Evolutionary conservation across 139 green algal species (phyloP).

Genomic region (Chlamydomonas schloesseri): DNA sequence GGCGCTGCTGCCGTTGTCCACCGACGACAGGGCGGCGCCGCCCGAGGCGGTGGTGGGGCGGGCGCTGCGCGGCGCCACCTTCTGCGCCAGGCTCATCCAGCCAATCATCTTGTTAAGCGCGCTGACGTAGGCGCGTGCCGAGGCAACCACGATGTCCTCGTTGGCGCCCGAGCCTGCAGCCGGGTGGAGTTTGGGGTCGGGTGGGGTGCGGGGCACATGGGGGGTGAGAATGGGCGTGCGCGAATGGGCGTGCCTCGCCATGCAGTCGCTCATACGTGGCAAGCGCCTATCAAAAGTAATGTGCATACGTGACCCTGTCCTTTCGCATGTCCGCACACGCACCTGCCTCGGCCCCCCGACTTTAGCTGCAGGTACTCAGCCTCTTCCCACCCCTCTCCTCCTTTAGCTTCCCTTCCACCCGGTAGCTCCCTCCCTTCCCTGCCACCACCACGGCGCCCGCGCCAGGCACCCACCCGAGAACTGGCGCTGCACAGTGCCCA

Average conservation of each 20-base stretch:
- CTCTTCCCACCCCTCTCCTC: too few relatives aligned
- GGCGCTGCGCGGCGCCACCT: background rate
- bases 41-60: background rate
- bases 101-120: constrained; percentile 98
- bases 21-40: background rate
- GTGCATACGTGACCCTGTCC: too few relatives aligned
- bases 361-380: too few relatives aligned
- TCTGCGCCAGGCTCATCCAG: constrained; percentile 61
- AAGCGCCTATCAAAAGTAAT: too few relatives aligned
- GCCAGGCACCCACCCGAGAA: constrained; percentile 71
- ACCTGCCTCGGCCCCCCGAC: too few relatives aligned
- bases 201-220: too few relatives aligned
- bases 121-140: constrained; percentile 89
- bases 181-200: background rate
- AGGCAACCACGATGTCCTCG: constrained; percentile 96
- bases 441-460: too few relatives aligned
- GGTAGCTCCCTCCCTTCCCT: too few relatives aligned
- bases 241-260: too few relatives aligned
- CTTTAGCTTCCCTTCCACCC: too few relatives aligned
- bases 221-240: background rate
- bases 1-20: background rate
- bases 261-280: too few relatives aligned
- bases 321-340: too few relatives aligned
- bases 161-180: constrained; percentile 85
- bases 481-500: constrained; percentile 63